Percentiles rank a stretch among this genome's conserved stretches.
Conservation (phyloP, 306 rosid species). For the Trichosanthes cucumerina region DNA sequence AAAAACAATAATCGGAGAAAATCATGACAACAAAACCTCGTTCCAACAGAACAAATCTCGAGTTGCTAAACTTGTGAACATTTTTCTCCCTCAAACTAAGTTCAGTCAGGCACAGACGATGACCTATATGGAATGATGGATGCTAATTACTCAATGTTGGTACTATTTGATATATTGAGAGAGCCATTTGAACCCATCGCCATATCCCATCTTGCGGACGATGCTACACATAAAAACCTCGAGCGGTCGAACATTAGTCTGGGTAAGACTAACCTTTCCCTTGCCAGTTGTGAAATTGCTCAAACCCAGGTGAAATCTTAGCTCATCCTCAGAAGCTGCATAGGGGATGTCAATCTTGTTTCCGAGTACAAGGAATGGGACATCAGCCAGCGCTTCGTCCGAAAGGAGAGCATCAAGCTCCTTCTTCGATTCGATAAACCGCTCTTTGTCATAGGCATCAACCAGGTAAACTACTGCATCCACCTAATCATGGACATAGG, state of each 20-base stretch:
- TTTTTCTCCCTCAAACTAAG: neutral
- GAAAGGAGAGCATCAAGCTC: conserved; percentile 44
- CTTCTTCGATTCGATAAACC: conserved; percentile 38
- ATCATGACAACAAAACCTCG: neutral
- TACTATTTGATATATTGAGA: conserved; percentile 43
- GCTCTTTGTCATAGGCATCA: conserved; percentile 40
- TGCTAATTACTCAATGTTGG: conserved; percentile 6
- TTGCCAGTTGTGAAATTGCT: conserved; percentile 49
- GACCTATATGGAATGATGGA: neutral
- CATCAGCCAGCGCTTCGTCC: conserved; percentile 35
- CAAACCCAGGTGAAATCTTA: conserved; percentile 33
- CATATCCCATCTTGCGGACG: conserved; percentile 50
- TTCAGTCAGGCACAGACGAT: neutral
- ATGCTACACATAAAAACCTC: conserved; percentile 53
- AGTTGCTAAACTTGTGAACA: neutral
- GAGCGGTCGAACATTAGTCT: conserved; percentile 41
- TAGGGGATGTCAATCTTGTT: conserved; percentile 47
- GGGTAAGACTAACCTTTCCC: conserved; percentile 37
- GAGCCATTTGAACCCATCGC: conserved; percentile 52
- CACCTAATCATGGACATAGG: conserved; percentile 18
- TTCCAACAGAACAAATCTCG: neutral
- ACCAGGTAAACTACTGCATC: conserved; percentile 49
- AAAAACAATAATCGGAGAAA: neutral
- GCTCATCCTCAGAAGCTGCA: conserved; percentile 48
- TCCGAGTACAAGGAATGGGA: conserved; percentile 40